Conservation (phyloP, 495 filamentous ascomycete genomes). For the Hamigera avellanea region DNA sequence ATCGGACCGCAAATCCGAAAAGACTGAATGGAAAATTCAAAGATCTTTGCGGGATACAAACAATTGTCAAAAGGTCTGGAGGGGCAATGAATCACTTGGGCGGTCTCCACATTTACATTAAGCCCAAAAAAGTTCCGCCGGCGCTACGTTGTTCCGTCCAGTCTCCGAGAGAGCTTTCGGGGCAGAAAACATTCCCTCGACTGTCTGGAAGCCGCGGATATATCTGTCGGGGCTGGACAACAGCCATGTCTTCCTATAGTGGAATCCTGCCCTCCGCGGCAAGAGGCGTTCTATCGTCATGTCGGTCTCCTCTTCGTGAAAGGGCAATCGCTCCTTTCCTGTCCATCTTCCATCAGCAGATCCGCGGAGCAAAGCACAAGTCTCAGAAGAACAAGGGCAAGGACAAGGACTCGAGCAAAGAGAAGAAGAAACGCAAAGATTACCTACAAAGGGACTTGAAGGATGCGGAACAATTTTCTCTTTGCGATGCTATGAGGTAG, state of each 20-base stretch:
- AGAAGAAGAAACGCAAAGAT: slow-evolving; percentile 53
- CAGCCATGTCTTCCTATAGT: slow-evolving; percentile 27
- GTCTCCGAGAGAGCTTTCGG: slow-evolving; percentile 14
- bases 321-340: slow-evolving; percentile 23
- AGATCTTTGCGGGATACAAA: no score
- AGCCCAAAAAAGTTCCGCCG: slow-evolving; percentile 11
- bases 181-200: slow-evolving; percentile 26
- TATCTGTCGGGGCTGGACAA: slow-evolving; percentile 1
- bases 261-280: slow-evolving; percentile 27
- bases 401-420: slow-evolving; percentile 39
- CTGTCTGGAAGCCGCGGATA: not conserved
- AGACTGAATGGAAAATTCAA: not conserved
- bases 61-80: not conserved
- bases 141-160: slow-evolving; percentile 23
- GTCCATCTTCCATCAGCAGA: slow-evolving; percentile 20
- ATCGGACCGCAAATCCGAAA: slow-evolving; percentile 2
- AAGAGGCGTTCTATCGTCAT: slow-evolving; percentile 27
- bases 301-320: slow-evolving; percentile 19
- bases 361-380: slow-evolving; percentile 27
- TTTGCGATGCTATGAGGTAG: slow-evolving; percentile 91
- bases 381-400: slow-evolving; percentile 20
- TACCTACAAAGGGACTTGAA: slow-evolving; percentile 52
- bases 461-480: slow-evolving; percentile 55
- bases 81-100: no score
- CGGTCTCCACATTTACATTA: slow-evolving; percentile 5